Base-by-base conservation (phyloP, 2,329 filamentous ascomycete species). In the Blumeria graminis region DNA sequence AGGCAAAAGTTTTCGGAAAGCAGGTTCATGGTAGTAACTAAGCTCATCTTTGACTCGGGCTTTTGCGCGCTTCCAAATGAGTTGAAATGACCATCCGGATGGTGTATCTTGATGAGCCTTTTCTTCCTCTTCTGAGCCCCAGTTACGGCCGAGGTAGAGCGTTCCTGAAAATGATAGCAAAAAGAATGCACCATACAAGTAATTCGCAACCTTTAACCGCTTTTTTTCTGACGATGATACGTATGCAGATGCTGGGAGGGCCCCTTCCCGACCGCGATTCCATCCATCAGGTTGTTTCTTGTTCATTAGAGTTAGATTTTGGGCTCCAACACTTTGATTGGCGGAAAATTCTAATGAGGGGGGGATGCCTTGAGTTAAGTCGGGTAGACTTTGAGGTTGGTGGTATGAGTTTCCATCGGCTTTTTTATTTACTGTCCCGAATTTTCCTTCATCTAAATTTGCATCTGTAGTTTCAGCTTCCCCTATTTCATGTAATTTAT, bases 11-110 rank as follows among this genome's bases (percentile, higher is more conserved):
- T 95, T 95, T 57, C 87, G 81, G 69, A 96, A 96, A 8, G 89
- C 84, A 3, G 92, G 92, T 65, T 96, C 90, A 62, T 90, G 90
- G 72, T 96, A 98, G 73, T 96, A 96, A 62, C 81, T 84, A 59
- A 92, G 76, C 57, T 87, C 79, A 61, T 86, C 82, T 59, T 75
- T 75, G 63, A 86, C 74, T 56, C 92, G 82, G 56, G 88, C 82
- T 64, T 76, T 81, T 55, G 82, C 80, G 58, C 92, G 85, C 63
- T 80, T 79, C 75, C 85, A 96, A 78, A 92, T 92, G 34, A 84
- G 73, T 1, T 71, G 72, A 1, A 83, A 68, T 3, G 76, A 74
- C 85, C 87, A 94, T 59, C 89, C 90, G 55, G 84, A 85, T 56
- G 87, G 84, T 16, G 83, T 77, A 56, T 89, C 80, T 32, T 70